Evolutionary conservation across 441 rosid genomes (phyloP).

Genomic region (Gossypium laxum): DNA sequence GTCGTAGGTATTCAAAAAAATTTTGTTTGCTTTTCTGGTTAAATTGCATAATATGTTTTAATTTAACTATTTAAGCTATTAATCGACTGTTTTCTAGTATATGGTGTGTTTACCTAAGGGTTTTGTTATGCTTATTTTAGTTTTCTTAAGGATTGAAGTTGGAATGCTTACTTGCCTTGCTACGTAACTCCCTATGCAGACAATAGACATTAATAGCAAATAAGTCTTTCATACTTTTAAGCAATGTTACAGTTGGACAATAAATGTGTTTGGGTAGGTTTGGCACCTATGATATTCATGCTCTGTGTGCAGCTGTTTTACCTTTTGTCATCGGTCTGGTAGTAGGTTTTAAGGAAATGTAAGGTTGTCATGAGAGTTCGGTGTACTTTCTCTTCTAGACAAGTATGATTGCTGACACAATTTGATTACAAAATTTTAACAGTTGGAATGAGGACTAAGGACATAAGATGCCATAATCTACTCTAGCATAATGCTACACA

Average conservation of each 20-base stretch:
- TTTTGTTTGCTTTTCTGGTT: neutral
- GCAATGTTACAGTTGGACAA: neutral
- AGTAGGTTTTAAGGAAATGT: neutral
- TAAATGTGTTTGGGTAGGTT: neutral
- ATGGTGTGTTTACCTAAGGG: too few species aligned
- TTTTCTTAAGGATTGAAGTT: neutral
- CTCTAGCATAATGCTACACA: neutral
- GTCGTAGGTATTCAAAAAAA: conserved; percentile 23
- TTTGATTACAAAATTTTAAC: neutral
- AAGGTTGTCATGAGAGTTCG: neutral
- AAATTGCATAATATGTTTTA: neutral
- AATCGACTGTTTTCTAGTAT: neutral
- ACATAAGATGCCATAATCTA: neutral
- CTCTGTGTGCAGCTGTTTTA: neutral
- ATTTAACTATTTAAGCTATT: neutral
- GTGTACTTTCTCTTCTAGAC: neutral
- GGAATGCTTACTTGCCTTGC: neutral
- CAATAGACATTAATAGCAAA: neutral
- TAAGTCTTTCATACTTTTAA: neutral
- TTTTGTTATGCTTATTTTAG: neutral
- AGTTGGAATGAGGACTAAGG: neutral
- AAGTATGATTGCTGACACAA: neutral
- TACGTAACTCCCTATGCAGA: neutral
- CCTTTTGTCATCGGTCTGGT: neutral
- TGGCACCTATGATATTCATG: neutral